Conservation (phyloP, 129 eudicot species). For the Flaveria bidentis region DNA sequence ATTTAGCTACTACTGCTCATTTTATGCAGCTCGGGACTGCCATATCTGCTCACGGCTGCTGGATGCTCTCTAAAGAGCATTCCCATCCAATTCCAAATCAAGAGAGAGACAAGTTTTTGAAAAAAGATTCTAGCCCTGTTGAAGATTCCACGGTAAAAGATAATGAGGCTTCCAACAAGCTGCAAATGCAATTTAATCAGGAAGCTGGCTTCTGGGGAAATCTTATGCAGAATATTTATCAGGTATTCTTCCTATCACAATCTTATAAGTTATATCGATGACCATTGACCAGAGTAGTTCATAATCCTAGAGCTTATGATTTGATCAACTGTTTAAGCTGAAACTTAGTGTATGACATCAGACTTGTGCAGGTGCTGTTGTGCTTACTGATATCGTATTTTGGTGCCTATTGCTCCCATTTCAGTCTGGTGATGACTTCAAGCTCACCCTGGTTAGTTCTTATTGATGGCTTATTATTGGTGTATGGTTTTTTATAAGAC, state of each 20-base stretch:
- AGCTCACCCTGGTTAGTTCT: constrained; percentile 69
- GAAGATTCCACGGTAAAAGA: constrained; percentile 1
- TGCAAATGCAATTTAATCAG: constrained; percentile 27
- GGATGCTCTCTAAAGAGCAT: constrained; percentile 41
- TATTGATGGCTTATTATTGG: neutral
- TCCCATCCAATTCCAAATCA: constrained; percentile 29
- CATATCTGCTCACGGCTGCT: constrained; percentile 73
- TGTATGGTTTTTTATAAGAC: neutral
- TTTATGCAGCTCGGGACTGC: constrained; percentile 61
- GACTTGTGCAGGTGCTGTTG: constrained; percentile 83
- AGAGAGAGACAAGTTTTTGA: constrained; percentile 43
- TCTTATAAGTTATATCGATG: neutral
- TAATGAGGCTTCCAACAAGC: constrained; percentile 18
- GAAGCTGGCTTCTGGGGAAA: constrained; percentile 56
- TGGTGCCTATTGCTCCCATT: constrained; percentile 80
- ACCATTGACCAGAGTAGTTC: neutral
- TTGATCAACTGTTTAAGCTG: constrained; percentile 6
- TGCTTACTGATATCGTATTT: constrained; percentile 81
- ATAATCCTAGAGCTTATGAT: constrained; percentile 7
- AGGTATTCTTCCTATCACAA: constrained; percentile 40
- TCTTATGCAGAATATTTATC: constrained; percentile 58
- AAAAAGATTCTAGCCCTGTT: constrained; percentile 32
- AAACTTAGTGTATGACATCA: constrained; percentile 33
- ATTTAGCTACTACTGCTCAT: constrained; percentile 7
- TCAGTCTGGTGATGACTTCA: constrained; percentile 51